A percentile compares a stretch with the other conserved stretches of the same genome.
These are phyloP conservation scores for Tetrahymena borealis DNA, from an alignment of 73 alveolate genomes.

Conservation along the genomic window DNA sequence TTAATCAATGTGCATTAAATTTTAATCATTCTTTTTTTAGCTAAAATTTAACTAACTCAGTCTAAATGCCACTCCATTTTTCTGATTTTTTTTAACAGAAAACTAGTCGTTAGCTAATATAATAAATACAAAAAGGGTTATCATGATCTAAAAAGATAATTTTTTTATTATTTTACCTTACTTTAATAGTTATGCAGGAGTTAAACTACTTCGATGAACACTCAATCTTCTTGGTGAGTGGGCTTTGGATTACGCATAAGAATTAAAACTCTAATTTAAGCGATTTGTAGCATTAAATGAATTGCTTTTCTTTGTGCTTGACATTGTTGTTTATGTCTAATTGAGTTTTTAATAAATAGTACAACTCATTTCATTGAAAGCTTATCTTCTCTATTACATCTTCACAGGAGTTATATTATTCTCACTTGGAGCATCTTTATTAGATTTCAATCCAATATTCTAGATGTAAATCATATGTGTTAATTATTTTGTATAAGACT, in stretches of 20 bases:
- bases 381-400: background rate
- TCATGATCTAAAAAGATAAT: background rate
- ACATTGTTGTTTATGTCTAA: background rate
- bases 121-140: background rate
- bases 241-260: background rate
- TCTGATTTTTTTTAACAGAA: background rate
- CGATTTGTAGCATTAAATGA: background rate
- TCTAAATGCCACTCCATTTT: background rate
- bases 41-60: background rate
- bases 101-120: conserved; percentile 1
- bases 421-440: background rate
- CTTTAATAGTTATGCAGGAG: background rate
- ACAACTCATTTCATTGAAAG: background rate
- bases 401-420: background rate
- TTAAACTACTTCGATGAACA: background rate
- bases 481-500: too few species aligned
- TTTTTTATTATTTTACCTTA: background rate
- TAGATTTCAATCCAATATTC: background rate
- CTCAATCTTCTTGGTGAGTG: background rate
- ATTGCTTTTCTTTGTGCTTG: background rate
- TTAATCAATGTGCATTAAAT: background rate
- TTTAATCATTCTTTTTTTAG: background rate
- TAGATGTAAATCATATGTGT: background rate
- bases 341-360: background rate
- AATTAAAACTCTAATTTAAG: background rate